Conservation (phyloP, 78 protist species). For the slime mould (Dictyostelium discoideum) region DNA sequence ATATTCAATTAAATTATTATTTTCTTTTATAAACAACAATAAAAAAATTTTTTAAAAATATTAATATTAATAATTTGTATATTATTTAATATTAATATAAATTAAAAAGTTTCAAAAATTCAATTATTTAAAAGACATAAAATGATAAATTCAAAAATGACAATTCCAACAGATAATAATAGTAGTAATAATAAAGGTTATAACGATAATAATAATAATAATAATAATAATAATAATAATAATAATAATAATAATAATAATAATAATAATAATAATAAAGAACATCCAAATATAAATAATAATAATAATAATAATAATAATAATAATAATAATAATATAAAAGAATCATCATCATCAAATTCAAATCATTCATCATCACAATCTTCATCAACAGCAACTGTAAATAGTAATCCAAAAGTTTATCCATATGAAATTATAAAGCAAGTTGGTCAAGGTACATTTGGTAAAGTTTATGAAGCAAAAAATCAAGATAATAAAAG, state of each 20-base stretch:
- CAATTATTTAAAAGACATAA: not conserved
- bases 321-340: not conserved
- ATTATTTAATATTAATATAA: not conserved
- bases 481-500: slow-evolving; percentile 85
- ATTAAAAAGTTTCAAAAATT: not conserved
- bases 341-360: not conserved
- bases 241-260: not conserved
- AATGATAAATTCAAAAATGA: slow-evolving; percentile 35
- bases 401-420: not conserved
- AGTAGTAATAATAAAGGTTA: not conserved
- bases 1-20: not conserved
- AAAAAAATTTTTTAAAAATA: not conserved
- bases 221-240: not conserved
- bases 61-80: not conserved
- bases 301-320: not conserved
- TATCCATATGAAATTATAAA: slow-evolving; percentile 57
- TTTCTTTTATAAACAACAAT: too few species aligned
- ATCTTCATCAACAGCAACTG: not conserved
- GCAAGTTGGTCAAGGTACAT: slow-evolving; percentile 98
- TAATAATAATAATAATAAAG: not conserved
- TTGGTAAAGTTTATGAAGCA: slow-evolving; percentile 98
- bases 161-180: not conserved
- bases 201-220: not conserved
- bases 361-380: not conserved
- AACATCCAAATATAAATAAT: not conserved